Evolutionary conservation across 441 rosid genomes (phyloP), one percentile per base, ranked within the genome.

Genomic region (Corymbia citriodora): DNA sequence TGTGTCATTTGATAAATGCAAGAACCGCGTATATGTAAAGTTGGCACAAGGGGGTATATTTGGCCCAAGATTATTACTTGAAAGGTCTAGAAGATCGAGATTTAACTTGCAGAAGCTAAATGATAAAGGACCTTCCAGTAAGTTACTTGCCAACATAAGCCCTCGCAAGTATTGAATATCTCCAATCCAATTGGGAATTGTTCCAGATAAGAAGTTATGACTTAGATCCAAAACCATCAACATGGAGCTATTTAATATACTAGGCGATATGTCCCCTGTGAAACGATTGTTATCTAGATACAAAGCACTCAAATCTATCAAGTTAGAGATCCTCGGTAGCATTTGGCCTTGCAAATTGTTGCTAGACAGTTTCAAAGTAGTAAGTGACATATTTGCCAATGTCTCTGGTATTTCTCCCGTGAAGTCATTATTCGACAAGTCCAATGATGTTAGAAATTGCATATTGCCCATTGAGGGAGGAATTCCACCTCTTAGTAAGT

Each of bases 261-360:
- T 0, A 0, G 16, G 68, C 1, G 68, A 27, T 61, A 61, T 61
- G 68, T 61, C 15, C 31, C 68, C 68, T 27, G 3, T 61, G 27
- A 61, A 61, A 61, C 16, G 13, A 61, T 61, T 61, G 68, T 61
- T 61, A 5, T 61, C n/a, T 14, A 61, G 0, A 27, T 12, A 5
- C 68, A 61, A 61, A 61, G 0, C 0, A 0, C 0, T 11, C 68
- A 61, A 61, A 0, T 2, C 2, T 61, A 15, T 11, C 1, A 61
- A 61, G 68, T 61, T 61, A 5, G 68, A 6, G 27, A 25, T 11
- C 68, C 68, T 61, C 8, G 68, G 68, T 61, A 61, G 31, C 8
- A 61, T 61, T 61, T 61, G 68, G 16, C 68, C 68, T 6, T 61
- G 68, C 68, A 61, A 61, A 61, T 27, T 61, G 8, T 61, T 61